phyloP scores from a whole-genome alignment of 495 filamentous ascomycete genomes.

The Xylaria scruposa region DNA sequence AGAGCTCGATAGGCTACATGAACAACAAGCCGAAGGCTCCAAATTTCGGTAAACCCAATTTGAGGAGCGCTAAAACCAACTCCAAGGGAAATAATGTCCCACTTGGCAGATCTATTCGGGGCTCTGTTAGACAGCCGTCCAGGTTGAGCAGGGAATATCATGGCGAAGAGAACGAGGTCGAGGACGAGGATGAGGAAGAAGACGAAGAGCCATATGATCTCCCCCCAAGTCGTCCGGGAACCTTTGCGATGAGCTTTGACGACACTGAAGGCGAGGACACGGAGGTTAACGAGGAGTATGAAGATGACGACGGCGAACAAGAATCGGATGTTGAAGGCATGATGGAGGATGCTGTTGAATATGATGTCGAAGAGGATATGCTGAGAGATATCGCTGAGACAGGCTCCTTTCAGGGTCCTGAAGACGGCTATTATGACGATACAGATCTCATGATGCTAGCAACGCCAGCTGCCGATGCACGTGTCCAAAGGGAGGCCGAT shows the following conservation, averaged over 20 bases:
- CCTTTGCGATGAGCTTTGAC: conserved; percentile 38
- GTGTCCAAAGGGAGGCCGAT: conserved; percentile 51
- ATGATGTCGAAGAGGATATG: conserved; percentile 37
- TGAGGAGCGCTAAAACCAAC: conserved; percentile 46
- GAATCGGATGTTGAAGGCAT: conserved; percentile 48
- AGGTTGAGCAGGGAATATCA: conserved; percentile 45
- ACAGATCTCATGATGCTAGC: conserved; percentile 55
- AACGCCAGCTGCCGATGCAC: conserved; percentile 55
- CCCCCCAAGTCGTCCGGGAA: conserved; percentile 41
- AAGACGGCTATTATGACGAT: conserved; percentile 38
- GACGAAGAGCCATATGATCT: conserved; percentile 27
- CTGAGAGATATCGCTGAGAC: conserved; percentile 37
- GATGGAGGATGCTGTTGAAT: conserved; percentile 39
- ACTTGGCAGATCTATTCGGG: conserved; percentile 52
- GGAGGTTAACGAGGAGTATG: conserved; percentile 36
- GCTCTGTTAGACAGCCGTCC: conserved; percentile 44
- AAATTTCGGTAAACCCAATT: conserved; percentile 51
- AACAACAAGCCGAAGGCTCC: conserved; percentile 53
- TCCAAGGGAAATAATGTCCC: conserved; percentile 46
- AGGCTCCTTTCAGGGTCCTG: conserved; percentile 26
- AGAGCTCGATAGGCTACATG: conserved; percentile 65
- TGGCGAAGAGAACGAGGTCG: conserved; percentile 44
- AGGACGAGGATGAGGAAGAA: conserved; percentile 34
- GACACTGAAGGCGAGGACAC: conserved; percentile 39
- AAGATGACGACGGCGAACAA: conserved; percentile 40